phyloP scores from a whole-genome alignment of 768 basidiomycete genomes.

The Pisolithus tinctorius region DNA sequence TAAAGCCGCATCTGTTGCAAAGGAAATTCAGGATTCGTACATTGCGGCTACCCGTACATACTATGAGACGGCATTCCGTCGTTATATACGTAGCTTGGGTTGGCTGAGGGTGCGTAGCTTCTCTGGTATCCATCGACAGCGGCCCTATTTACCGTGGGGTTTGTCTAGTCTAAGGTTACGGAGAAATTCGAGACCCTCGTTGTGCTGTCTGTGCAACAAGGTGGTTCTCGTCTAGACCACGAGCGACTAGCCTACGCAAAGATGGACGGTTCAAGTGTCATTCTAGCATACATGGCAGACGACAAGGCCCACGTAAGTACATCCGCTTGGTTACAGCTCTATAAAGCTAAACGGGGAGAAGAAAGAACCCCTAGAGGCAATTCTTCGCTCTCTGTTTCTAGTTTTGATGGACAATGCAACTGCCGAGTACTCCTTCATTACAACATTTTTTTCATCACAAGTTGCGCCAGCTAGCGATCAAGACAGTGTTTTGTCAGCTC shows the following conservation, averaged over 20 bases:
- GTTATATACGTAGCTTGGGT: conserved; percentile 79
- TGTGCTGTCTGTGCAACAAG: conserved; percentile 35
- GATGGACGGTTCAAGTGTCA: conserved; percentile 74
- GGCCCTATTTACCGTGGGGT: not conserved
- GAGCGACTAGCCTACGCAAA: conserved; percentile 61
- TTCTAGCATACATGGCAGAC: conserved; percentile 84
- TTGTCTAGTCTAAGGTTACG: conserved; percentile 48
- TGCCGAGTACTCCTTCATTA: conserved; percentile 85
- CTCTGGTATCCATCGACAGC: not conserved
- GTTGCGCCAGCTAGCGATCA: conserved; percentile 29
- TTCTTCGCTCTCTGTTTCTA: conserved; percentile 78
- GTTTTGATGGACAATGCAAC: conserved; percentile 95
- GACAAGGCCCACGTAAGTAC: conserved; percentile 77
- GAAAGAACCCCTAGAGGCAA: conserved; percentile 80
- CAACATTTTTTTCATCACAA: conserved; percentile 65
- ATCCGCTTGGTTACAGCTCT: not conserved
- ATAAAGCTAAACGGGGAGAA: conserved; percentile 22
- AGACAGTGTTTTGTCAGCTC: conserved; percentile 30
- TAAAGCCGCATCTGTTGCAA: conserved; percentile 73
- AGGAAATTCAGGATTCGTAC: conserved; percentile 86
- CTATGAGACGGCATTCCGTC: conserved; percentile 91
- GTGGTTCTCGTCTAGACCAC: conserved; percentile 35
- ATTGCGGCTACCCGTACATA: conserved; percentile 77
- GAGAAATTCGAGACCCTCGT: conserved; percentile 70
- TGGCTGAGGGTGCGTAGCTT: conserved; percentile 57